phyloP scores from a whole-genome alignment of 2,329 filamentous ascomycete genomes.

The Hymenoscyphus albidus region DNA sequence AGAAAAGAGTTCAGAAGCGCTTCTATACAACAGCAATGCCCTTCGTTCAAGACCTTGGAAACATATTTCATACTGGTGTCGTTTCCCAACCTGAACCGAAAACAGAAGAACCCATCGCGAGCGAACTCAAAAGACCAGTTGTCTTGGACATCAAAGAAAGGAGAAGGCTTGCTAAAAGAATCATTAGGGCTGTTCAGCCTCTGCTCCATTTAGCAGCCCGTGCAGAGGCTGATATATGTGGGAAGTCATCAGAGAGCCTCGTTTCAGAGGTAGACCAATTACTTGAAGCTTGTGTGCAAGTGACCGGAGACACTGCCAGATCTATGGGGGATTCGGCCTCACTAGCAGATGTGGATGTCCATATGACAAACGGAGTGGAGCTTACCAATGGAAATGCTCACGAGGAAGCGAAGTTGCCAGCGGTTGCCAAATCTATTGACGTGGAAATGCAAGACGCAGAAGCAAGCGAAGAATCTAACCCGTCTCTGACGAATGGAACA shows the following conservation, averaged over 20 bases:
- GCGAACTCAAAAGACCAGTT: constrained; percentile 36
- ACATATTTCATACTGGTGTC: constrained; percentile 51
- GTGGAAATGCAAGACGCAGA: constrained; percentile 37
- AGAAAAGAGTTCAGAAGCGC: constrained; percentile 48
- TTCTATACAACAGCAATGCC: constrained; percentile 55
- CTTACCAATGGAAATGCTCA: constrained; percentile 11
- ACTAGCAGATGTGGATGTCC: constrained; percentile 32
- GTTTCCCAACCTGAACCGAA: constrained; percentile 20
- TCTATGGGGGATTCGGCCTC: constrained; percentile 40
- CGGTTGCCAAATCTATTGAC: constrained; percentile 34
- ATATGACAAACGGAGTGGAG: constrained; percentile 22
- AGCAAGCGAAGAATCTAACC: constrained; percentile 21
- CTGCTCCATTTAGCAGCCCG: constrained; percentile 70
- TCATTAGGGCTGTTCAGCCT: constrained; percentile 78
- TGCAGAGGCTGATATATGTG: constrained; percentile 77
- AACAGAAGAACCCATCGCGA: constrained; percentile 22
- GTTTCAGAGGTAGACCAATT: constrained; percentile 71
- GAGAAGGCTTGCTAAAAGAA: constrained; percentile 81
- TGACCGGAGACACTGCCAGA: constrained; percentile 36
- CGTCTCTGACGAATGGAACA: constrained; percentile 11
- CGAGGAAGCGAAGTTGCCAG: constrained; percentile 8
- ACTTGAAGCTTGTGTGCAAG: constrained; percentile 63
- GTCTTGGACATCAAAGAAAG: constrained; percentile 70
- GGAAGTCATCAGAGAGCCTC: constrained; percentile 65
- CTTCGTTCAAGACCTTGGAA: constrained; percentile 55